Conservation (phyloP, 2,329 filamentous ascomycete genomes). For the Metarhizium album region DNA sequence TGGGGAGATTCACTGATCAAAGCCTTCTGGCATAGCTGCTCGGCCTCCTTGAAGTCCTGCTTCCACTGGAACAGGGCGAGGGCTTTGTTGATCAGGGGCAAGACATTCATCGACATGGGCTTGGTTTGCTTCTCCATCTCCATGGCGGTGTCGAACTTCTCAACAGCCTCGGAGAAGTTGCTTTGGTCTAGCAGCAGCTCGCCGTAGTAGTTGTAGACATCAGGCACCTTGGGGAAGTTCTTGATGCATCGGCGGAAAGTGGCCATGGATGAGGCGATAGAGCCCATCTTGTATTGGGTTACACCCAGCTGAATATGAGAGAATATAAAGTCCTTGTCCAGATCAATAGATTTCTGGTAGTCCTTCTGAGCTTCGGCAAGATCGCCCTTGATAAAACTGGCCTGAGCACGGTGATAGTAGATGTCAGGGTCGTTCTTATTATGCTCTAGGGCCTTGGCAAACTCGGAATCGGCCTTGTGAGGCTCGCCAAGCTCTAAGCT, state of each 20-base stretch:
- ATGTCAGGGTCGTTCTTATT: constrained; percentile 89
- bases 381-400: constrained; percentile 95
- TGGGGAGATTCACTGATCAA: constrained; percentile 72
- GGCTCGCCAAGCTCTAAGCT: constrained; percentile 85
- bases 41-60: constrained; percentile 87
- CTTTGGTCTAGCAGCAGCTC: constrained; percentile 94
- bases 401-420: constrained; percentile 96
- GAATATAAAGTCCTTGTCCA: constrained; percentile 95
- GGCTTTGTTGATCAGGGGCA: constrained; percentile 97
- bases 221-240: constrained; percentile 92
- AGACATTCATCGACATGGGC: constrained; percentile 91
- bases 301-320: constrained; percentile 98
- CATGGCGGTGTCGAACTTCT: constrained; percentile 97
- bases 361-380: constrained; percentile 92
- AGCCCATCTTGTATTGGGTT: constrained; percentile 99
- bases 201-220: constrained; percentile 99
- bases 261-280: constrained; percentile 93
- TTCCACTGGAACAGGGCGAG: constrained; percentile 97
- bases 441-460: constrained; percentile 73
- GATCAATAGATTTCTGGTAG: constrained; percentile 97
- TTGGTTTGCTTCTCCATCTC: constrained; percentile 96
- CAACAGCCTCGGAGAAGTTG: constrained; percentile 88
- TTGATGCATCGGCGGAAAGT: constrained; percentile 97
- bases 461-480: constrained; percentile 78
- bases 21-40: constrained; percentile 94